Base-by-base conservation (phyloP, 2,329 filamentous ascomycete genomes). In the Geoglossum cookeanum region DNA sequence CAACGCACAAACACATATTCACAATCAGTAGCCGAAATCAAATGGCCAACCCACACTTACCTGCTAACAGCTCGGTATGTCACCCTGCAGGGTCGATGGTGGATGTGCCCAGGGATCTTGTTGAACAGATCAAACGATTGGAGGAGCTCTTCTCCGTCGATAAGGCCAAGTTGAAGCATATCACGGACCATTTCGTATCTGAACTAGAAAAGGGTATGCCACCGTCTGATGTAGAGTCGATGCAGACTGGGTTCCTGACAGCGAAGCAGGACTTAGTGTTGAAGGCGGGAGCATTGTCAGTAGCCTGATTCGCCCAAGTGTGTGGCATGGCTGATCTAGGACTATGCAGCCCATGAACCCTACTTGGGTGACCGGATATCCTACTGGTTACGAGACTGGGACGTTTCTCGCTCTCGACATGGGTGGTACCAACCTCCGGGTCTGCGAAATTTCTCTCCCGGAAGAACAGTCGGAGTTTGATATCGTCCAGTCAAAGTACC, bases 401-500 rank as follows among this genome's bases (percentile, higher is more conserved):
- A 92, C 84, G 13, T 95, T 83, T 69, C 76, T 97, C 44, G 89
- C 91, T 57, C 77, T 97, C 47, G 91, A 97, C 68, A 94, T 97
- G 85, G 91, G 91, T 58, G 91, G 91, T 64, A 97, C 91, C 66
- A 97, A 97, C 70, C 74, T 96, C 61, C 85, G 91, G 68, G 90
- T 97, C 62, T 96, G 91, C 71, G 86, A 94, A 71, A 91, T 97
- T 66, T 87, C 83, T 59, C 73, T 97, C 66, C 88, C 87, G 29
- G 84, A 94, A 58, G 80, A 87, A 68, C 86, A 88, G 73, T 90
- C 87, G 56, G 85, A 91, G 69, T 94, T 92, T 71, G 87, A 92
- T 68, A 94, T 96, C 66, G 88, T 90, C 62, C 91, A 97, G 74
- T 92, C 87, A 66, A 95, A 96, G 73, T 96, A 96, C 72, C 84